phyloP scores from a whole-genome alignment of 2,329 filamentous ascomycete genomes.

The Trichoderma atrobrunneum region DNA sequence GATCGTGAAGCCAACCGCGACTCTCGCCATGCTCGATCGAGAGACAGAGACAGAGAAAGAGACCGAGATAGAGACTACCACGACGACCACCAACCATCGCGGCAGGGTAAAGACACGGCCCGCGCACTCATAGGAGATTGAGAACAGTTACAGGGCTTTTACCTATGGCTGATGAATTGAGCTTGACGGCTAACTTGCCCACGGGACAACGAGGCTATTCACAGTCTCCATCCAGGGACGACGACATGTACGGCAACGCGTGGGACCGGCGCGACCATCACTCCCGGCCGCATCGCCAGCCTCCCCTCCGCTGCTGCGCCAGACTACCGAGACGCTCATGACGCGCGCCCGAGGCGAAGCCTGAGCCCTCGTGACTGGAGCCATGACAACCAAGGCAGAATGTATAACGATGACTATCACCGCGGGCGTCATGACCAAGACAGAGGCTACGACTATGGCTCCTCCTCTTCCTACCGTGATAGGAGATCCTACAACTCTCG shows the following conservation, averaged over 20 bases:
- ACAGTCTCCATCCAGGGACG: conserved; percentile 43
- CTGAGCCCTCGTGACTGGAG: conserved; percentile 27
- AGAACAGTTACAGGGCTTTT: conserved; percentile 20
- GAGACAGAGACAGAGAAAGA: conserved; percentile 25
- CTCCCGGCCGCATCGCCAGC: conserved; percentile 27
- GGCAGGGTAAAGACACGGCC: conserved; percentile 49
- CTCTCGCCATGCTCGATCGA: conserved; percentile 21
- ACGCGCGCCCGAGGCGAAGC: conserved; percentile 27
- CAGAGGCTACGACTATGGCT: conserved; percentile 21
- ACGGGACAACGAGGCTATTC: conserved; percentile 43
- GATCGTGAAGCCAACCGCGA: conserved; percentile 19
- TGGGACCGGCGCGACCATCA: conserved; percentile 31
- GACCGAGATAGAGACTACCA: conserved; percentile 22
- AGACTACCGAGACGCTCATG: conserved; percentile 30
- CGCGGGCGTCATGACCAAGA: conserved; percentile 25
- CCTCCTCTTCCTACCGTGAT: conserved; percentile 22
- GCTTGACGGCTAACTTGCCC: conserved; percentile 44
- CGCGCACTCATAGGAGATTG: conserved; percentile 30
- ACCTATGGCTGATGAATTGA: conserved; percentile 30
- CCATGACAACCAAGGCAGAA: conserved; percentile 36
- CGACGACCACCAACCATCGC: conserved; percentile 45
- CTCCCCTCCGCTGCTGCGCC: conserved; percentile 27
- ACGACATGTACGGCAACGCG: conserved; percentile 32
- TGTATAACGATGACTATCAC: conserved; percentile 40
- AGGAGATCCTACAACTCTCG: conserved; percentile 24